Conservation (phyloP, 441 rosid genomes). For the Gossypium lobatum region DNA sequence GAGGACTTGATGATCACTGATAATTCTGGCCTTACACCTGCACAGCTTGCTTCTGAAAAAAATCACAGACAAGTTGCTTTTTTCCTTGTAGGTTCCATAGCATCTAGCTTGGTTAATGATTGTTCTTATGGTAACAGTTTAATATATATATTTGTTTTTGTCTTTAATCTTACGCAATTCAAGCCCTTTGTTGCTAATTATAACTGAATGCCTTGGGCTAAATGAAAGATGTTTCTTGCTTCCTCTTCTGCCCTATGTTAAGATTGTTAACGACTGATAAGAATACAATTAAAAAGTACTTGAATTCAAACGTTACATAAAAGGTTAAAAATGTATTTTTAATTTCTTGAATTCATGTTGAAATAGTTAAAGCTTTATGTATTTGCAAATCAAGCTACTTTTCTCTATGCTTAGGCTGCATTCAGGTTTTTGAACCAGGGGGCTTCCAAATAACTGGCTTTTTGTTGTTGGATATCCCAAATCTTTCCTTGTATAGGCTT, state of each 20-base stretch:
- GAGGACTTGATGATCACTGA: constrained; percentile 87
- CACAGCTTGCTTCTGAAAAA: constrained; percentile 96
- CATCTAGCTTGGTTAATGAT: constrained; percentile 25
- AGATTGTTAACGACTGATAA: not conserved
- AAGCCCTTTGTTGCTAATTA: not conserved
- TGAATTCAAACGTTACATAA: not conserved
- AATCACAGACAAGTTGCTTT: constrained; percentile 97
- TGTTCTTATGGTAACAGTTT: constrained; percentile 12
- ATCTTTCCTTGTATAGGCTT: not conserved
- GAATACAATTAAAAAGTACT: not conserved
- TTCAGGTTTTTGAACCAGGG: not conserved
- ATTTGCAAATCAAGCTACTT: not conserved
- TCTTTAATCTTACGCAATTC: not conserved
- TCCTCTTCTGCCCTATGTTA: not conserved
- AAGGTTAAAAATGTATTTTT: constrained; percentile 1
- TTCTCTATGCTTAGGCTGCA: constrained; percentile 7
- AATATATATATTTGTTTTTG: constrained; percentile 11
- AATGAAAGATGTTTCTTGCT: constrained; percentile 10
- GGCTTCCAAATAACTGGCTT: not conserved
- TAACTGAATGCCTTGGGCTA: constrained; percentile 16
- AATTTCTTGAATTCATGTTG: not conserved
- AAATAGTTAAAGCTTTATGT: not conserved
- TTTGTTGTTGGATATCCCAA: not conserved
- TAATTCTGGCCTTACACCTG: constrained; percentile 90
- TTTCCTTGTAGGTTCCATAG: constrained; percentile 81